Evolutionary conservation across 768 basidiomycete genomes (phyloP).

Genomic region (Mycena galopus): DNA sequence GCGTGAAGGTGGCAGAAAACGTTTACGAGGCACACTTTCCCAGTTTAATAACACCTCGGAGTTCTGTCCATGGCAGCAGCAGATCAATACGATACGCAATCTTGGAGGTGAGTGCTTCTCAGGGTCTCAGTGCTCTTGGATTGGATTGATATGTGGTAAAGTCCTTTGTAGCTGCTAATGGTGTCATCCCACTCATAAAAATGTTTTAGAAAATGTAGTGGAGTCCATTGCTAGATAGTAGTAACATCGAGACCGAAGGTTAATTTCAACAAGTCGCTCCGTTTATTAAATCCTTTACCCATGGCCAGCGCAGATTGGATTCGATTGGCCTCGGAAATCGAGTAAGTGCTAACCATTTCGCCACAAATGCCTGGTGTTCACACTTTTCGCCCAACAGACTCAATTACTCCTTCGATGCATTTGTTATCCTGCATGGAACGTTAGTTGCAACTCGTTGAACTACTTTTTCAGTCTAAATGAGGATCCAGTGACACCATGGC

Average conservation of each 20-base stretch:
- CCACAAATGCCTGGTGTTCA: not conserved
- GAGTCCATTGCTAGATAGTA: constrained; percentile 89
- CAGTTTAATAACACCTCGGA: constrained; percentile 84
- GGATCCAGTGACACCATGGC: constrained; percentile 81
- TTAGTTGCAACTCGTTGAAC: not conserved
- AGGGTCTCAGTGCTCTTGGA: constrained; percentile 16
- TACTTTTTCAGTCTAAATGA: not conserved
- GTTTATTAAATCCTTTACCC: constrained; percentile 15
- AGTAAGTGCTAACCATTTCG: constrained; percentile 44
- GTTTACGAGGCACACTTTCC: constrained; percentile 83
- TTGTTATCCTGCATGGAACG: constrained; percentile 91
- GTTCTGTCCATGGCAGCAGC: constrained; percentile 66
- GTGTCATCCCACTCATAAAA: too few species aligned
- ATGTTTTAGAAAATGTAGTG: constrained; percentile 62
- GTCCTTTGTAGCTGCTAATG: not conserved
- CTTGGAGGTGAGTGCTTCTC: constrained; percentile 69
- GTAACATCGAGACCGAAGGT: constrained; percentile 90
- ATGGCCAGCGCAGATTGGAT: constrained; percentile 78
- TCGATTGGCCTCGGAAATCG: constrained; percentile 91
- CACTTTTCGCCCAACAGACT: constrained; percentile 48
- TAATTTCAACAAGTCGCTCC: constrained; percentile 22
- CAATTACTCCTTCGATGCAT: constrained; percentile 93
- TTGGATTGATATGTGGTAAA: constrained; percentile 28
- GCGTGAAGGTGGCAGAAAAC: constrained; percentile 67
- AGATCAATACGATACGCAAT: constrained; percentile 90